Evolutionary conservation across 768 basidiomycete species (phyloP).

Genomic region (Cubamyces lactineus): DNA sequence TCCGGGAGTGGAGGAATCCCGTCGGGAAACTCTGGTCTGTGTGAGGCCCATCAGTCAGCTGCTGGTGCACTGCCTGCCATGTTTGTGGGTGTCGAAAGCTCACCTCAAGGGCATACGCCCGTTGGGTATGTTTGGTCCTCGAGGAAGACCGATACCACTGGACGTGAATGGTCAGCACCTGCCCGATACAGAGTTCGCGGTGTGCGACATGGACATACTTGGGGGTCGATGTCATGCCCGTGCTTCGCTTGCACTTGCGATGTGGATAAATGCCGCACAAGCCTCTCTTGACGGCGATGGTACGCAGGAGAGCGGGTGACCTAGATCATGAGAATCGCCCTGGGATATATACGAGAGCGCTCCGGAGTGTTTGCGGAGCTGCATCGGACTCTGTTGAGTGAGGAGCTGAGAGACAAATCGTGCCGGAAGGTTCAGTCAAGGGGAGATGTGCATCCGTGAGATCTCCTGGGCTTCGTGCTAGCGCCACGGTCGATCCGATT

Average conservation of each 20-base stretch:
- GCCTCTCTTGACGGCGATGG: background rate
- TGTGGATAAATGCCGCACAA: background rate
- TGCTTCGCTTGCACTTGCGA: background rate
- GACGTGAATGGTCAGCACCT: background rate
- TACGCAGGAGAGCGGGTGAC: background rate
- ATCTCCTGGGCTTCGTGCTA: background rate
- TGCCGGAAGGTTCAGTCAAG: slow-evolving; percentile 5
- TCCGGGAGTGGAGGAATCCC: slow-evolving; percentile 60
- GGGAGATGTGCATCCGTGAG: background rate
- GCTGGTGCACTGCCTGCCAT: background rate
- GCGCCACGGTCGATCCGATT: background rate
- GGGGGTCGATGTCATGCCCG: slow-evolving; percentile 3
- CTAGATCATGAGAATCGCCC: background rate
- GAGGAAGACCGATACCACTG: slow-evolving; percentile 7
- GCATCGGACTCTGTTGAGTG: slow-evolving; percentile 16
- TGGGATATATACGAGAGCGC: slow-evolving; percentile 13
- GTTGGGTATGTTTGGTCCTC: slow-evolving; percentile 9
- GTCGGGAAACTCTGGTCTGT: slow-evolving; percentile 40
- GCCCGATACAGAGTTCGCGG: background rate
- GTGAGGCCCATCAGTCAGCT: background rate
- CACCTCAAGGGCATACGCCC: slow-evolving; percentile 10
- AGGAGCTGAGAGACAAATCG: slow-evolving; percentile 12
- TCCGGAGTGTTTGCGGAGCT: slow-evolving; percentile 15
- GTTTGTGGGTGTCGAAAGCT: background rate
- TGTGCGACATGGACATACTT: slow-evolving; percentile 6